These are phyloP conservation scores for Blepharisma undulans DNA, from an alignment of 169 alveolate genomes.

Conservation along the genomic window DNA sequence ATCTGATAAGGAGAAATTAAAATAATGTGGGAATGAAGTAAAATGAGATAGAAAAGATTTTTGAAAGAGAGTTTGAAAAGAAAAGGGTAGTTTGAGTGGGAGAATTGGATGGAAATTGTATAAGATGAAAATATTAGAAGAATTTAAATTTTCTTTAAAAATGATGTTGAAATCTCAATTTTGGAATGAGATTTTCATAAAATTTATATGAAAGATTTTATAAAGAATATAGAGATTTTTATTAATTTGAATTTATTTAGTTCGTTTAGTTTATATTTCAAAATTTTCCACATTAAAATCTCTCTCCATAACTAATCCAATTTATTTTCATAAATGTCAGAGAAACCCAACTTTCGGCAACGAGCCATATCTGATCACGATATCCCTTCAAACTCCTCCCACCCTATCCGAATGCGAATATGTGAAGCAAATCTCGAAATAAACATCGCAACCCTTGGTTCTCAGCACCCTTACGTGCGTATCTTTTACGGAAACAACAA, in stretches of 20 bases:
- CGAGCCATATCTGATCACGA: constrained; percentile 32
- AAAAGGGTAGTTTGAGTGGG: neutral
- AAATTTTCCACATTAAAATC: neutral
- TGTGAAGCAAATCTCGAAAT: neutral
- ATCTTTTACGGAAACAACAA: neutral
- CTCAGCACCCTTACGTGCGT: constrained; percentile 16
- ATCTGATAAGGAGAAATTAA: neutral
- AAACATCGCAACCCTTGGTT: constrained; percentile 9
- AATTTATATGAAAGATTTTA: no score
- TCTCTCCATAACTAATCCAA: neutral
- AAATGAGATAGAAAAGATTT: neutral
- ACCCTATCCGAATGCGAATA: neutral
- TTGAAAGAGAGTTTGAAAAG: neutral
- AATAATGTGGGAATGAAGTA: neutral
- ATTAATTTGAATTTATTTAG: neutral
- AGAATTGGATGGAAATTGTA: neutral
- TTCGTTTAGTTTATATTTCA: no score
- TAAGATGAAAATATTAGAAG: neutral
- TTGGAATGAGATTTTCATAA: no score
- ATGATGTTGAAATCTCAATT: neutral
- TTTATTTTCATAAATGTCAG: neutral
- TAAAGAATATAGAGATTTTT: no score
- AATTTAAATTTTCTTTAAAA: neutral
- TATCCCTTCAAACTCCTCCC: neutral
- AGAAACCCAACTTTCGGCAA: neutral